These are phyloP conservation scores for Talaromyces sp. DNA, from an alignment of 2,329 filamentous ascomycete genomes.

Conservation along the genomic window DNA sequence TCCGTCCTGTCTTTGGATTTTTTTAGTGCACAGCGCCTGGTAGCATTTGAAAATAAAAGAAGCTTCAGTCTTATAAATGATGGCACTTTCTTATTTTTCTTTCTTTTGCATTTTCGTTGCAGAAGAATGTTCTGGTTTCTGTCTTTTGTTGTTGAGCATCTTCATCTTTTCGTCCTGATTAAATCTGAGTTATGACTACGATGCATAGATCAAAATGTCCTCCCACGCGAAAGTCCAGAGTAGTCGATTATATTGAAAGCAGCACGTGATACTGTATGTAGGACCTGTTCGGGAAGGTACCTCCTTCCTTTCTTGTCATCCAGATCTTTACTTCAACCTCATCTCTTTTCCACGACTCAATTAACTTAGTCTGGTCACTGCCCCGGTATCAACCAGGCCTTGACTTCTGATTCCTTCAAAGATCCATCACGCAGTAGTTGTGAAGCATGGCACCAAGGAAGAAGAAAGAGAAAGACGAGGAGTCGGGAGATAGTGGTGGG, in stretches of 20 bases:
- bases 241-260: neutral
- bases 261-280: neutral
- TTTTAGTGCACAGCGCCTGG: constrained; percentile 20
- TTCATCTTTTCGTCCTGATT: neutral
- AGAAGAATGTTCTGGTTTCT: neutral
- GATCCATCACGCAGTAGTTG: neutral
- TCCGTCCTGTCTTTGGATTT: constrained; percentile 20
- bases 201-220: neutral
- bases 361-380: neutral
- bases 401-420: no score
- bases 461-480: constrained; percentile 35
- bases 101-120: neutral
- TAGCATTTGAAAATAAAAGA: constrained; percentile 16
- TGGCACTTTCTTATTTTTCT: neutral
- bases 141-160: neutral
- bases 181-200: neutral
- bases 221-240: neutral
- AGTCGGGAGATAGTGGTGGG: constrained; percentile 31
- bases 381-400: neutral
- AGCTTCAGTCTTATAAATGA: neutral
- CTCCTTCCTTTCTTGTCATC: neutral
- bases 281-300: neutral
- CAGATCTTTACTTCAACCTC: neutral
- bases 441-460: constrained; percentile 39
- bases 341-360: neutral